These are phyloP conservation scores for Endocalyx cinctus DNA, from an alignment of 2,329 filamentous ascomycete species.

Conservation along the genomic window DNA sequence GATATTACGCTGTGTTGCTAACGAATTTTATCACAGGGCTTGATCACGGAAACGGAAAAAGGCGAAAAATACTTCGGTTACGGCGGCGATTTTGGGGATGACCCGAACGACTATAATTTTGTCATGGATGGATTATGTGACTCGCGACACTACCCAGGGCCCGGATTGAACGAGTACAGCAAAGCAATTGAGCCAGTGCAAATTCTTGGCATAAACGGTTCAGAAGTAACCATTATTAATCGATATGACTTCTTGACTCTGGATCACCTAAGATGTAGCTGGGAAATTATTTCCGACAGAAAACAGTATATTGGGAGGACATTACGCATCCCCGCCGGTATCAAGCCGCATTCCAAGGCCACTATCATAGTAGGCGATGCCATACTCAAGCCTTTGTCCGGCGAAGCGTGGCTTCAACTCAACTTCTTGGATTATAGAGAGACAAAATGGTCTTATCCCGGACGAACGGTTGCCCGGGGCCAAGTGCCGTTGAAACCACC, in stretches of 20 bases:
- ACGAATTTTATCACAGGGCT: constrained; percentile 23
- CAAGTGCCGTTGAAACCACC: constrained; percentile 38
- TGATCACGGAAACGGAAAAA: constrained; percentile 38
- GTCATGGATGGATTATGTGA: constrained; percentile 51
- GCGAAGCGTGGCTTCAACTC: constrained; percentile 45
- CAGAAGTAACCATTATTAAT: constrained; percentile 44
- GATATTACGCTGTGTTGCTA: constrained; percentile 2
- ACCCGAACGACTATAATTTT: constrained; percentile 56
- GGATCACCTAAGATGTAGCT: constrained; percentile 44
- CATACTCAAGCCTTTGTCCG: constrained; percentile 16
- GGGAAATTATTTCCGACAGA: constrained; percentile 37
- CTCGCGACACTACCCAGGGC: constrained; percentile 45
- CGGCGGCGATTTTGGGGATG: constrained; percentile 58
- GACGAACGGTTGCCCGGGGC: constrained; percentile 49
- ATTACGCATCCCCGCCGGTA: constrained; percentile 36
- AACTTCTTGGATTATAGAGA: constrained; percentile 38
- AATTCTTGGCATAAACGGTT: constrained; percentile 39
- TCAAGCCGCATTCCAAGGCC: constrained; percentile 39
- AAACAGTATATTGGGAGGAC: constrained; percentile 28
- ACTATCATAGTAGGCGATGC: constrained; percentile 29
- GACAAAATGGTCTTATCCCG: constrained; percentile 47
- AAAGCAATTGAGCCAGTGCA: constrained; percentile 58
- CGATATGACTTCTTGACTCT: constrained; percentile 50
- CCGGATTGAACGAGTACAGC: constrained; percentile 50
- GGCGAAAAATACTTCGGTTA: constrained; percentile 50